Evolutionary conservation across 129 eudicot genomes (phyloP).

Genomic region (Chrysanthemum lavandulifolium): DNA sequence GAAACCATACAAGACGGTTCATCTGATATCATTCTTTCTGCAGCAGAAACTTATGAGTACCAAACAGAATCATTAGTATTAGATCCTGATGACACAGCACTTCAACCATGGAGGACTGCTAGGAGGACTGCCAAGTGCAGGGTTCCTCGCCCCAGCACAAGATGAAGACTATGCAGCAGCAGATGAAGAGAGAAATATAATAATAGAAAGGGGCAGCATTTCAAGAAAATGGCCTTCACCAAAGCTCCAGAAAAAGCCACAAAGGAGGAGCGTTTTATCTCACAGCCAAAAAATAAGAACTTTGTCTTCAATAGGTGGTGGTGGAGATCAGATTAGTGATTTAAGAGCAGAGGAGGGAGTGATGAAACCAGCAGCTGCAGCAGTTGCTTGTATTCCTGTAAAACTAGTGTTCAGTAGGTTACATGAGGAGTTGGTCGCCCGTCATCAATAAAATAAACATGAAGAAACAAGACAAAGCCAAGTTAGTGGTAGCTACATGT

Average conservation of each 20-base stretch:
- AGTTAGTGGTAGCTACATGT: constrained; percentile 36
- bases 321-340: constrained; percentile 42
- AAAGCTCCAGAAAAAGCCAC: constrained; percentile 39
- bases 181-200: constrained; percentile 26
- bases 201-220: constrained; percentile 27
- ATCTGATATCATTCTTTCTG: constrained; percentile 38
- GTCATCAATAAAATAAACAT: constrained; percentile 45
- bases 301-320: constrained; percentile 68
- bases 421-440: constrained; percentile 75
- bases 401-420: constrained; percentile 93
- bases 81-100: constrained; percentile 21
- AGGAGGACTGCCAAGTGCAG: constrained; percentile 84
- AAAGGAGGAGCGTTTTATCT: constrained; percentile 43
- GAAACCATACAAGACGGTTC: constrained; percentile 68
- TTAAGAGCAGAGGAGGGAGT: constrained; percentile 41
- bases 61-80: constrained; percentile 23
- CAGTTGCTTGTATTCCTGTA: constrained; percentile 91
- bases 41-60: constrained; percentile 29
- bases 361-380: constrained; percentile 62
- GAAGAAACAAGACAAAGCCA: neutral
- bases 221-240: constrained; percentile 7
- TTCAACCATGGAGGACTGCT: constrained; percentile 89
- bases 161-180: constrained; percentile 34
- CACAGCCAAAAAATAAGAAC: constrained; percentile 67
- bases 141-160: constrained; percentile 51